Conservation (phyloP, 768 basidiomycete genomes). For the Phylloporus sp. region DNA sequence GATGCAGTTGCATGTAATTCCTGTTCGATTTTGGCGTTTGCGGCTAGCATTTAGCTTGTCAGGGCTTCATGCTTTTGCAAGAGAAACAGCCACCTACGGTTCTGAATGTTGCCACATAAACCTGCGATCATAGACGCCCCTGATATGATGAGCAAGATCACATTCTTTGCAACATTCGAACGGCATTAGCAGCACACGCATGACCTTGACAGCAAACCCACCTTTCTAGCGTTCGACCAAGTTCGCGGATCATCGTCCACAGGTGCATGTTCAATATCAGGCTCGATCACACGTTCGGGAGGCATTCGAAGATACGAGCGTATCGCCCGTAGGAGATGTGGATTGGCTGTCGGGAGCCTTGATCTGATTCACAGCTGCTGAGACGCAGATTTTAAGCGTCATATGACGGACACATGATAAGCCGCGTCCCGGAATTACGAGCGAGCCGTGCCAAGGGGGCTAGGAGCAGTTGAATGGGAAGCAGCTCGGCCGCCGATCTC, state of each 20-base stretch:
- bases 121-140: conserved; percentile 30
- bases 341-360: neutral
- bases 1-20: conserved; percentile 56
- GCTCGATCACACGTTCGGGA: conserved; percentile 2
- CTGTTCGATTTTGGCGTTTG: conserved; percentile 57
- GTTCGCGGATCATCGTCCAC: conserved; percentile 60
- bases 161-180: conserved; percentile 9
- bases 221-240: conserved; percentile 58
- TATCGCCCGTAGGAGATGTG: neutral
- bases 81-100: conserved; percentile 17
- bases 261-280: conserved; percentile 35
- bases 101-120: conserved; percentile 26
- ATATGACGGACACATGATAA: neutral
- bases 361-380: conserved; percentile 1
- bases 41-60: conserved; percentile 39
- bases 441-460: neutral
- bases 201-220: conserved; percentile 17
- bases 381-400: conserved; percentile 4
- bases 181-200: conserved; percentile 14
- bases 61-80: neutral
- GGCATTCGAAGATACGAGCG: neutral
- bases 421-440: neutral
- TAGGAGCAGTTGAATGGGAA: neutral
- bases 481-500: conserved; percentile 8
- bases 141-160: conserved; percentile 21